Conservation (phyloP, 257 asterid genomes). For the Nicotiana attenuata region DNA sequence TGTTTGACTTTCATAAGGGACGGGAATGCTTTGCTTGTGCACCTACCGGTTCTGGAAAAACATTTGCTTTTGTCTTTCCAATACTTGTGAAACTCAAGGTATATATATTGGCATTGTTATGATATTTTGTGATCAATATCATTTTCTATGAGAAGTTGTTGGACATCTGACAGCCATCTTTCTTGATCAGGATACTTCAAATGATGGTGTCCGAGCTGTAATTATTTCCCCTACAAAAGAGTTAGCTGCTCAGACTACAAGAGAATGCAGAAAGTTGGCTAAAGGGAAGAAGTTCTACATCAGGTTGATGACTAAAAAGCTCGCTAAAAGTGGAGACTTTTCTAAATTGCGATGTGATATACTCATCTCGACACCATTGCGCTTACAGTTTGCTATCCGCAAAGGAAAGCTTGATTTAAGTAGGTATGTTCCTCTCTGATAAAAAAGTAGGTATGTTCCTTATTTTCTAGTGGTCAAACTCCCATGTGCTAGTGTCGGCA, state of each 20-base stretch:
- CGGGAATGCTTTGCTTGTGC: constrained; percentile 96
- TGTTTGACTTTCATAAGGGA: constrained; percentile 42
- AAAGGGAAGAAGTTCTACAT: constrained; percentile 76
- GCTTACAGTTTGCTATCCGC: constrained; percentile 62
- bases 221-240: constrained; percentile 94
- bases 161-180: constrained; percentile 23
- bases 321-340: constrained; percentile 71
- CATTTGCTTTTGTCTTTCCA: constrained; percentile 82
- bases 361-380: constrained; percentile 82
- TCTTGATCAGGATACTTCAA: constrained; percentile 57
- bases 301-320: constrained; percentile 87
- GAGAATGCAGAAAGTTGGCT: constrained; percentile 85
- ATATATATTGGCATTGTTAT: neutral
- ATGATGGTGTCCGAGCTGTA: constrained; percentile 76
- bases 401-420: constrained; percentile 87
- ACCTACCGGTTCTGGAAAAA: constrained; percentile 96
- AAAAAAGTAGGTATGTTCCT: constrained; percentile 55
- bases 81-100: constrained; percentile 84
- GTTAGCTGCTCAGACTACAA: constrained; percentile 93
- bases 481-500: neutral
- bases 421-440: constrained; percentile 44
- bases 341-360: constrained; percentile 82
- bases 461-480: neutral
- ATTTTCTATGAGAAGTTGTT: neutral
- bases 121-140: neutral